A percentile compares a stretch with the other conserved stretches of the same genome.
phyloP scores from a whole-genome alignment of 2,329 filamentous ascomycete species.

The Fusarium tuaranense region DNA sequence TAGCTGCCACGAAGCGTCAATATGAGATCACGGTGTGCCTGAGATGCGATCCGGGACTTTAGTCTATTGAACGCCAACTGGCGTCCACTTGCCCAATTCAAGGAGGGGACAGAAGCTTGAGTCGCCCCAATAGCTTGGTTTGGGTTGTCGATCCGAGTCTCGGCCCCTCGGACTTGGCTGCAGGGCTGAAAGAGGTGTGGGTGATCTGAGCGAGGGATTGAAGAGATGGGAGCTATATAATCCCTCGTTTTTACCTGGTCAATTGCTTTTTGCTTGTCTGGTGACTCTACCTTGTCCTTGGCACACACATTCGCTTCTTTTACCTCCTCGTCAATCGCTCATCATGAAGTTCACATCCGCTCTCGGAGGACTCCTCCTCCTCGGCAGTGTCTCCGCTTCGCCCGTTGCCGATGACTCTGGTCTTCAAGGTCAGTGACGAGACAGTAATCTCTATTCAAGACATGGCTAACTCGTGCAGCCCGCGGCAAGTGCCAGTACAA shows the following conservation, averaged over 20 bases:
- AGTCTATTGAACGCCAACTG: not conserved
- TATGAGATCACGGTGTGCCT: not conserved
- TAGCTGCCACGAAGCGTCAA: not conserved
- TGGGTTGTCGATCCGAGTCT: not conserved
- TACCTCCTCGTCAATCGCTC: not conserved
- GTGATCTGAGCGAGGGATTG: not conserved
- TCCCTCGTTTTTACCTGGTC: not conserved
- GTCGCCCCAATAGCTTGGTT: not conserved
- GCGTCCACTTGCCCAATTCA: not conserved
- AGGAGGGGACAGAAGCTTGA: not conserved
- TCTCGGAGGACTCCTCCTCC: not conserved
- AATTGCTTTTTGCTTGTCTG: not conserved
- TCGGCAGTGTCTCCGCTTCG: not conserved
- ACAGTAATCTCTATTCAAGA: not conserved
- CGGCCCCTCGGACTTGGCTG: not conserved
- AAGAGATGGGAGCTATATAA: not conserved
- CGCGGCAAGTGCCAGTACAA: constrained; percentile 33
- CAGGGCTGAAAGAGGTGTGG: not conserved
- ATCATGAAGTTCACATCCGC: constrained; percentile 1
- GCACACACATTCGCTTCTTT: not conserved
- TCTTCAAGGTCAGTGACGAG: not conserved
- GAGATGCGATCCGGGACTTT: not conserved
- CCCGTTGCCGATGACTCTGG: not conserved
- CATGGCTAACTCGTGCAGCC: constrained; percentile 11
- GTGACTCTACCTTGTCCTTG: not conserved